Evolutionary conservation across 1,284 basidiomycete species (phyloP), one percentile per base, ranked within the genome.

Genomic region (Thecaphora frezii): DNA sequence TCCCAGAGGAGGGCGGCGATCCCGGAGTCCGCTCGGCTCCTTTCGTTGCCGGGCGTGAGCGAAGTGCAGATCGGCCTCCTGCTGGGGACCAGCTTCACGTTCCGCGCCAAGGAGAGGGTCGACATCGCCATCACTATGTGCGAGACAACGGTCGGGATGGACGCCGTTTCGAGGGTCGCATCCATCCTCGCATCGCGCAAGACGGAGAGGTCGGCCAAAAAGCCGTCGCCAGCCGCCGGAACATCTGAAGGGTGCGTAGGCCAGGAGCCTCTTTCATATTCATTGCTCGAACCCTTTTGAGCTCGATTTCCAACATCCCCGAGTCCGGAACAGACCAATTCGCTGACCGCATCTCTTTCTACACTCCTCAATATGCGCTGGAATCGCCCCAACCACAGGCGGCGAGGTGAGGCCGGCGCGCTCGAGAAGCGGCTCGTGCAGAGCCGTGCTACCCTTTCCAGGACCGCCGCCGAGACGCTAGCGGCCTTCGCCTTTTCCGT

Each of bases 31-130:
- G 66, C 69, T 4, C 47, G 63, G 4, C 54, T 73, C 19, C 46
- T 69, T 2, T 61, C 52, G 16, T 41, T 71, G 40, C 54, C 48
- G 8, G 59, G 59, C 9, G 46, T 63, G 46, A 65, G 58, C 22
- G 49, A 57, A 33, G 41, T 74, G 2, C 53, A 58, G 10, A 49
- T 69, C 16, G 61, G 62, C 25, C 28, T 74, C 39, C 51, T 66
- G 3, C 36, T 74, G 2, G 70, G 66, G 0, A 60, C 64, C 24
- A 54, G 51, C 42, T 50, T 70, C 30, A 48, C 48, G 1, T 36
- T 74, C 5, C 46, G 53, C 25, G 59, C 54, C 10, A 57, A 62
- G 19, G 54, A 64, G 24, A 63, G 58, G 8, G 40, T 74, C 19
- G 49, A 70, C 21, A 39, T 62, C 21, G 48, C 46, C n/a, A 37